Evolutionary conservation across 1,139 yeast genomes (phyloP).

Genomic region (Spathaspora sp.): DNA sequence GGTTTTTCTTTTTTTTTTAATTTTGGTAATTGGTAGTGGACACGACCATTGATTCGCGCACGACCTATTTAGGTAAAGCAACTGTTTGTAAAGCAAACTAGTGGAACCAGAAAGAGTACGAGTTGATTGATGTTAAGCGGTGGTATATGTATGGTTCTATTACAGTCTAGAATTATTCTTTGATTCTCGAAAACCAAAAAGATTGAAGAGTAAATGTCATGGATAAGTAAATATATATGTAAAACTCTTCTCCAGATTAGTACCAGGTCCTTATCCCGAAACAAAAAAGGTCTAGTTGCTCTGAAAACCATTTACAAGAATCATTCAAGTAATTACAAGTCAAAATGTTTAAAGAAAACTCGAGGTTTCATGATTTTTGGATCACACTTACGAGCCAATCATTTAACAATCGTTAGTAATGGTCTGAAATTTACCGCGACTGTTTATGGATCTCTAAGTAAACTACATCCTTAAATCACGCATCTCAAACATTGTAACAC

Average conservation of each 20-base stretch:
- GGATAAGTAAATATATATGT: neutral
- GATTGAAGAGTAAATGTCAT: neutral
- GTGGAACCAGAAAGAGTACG: neutral
- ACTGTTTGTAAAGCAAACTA: neutral
- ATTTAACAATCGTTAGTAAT: slow-evolving; percentile 2
- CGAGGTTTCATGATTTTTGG: neutral
- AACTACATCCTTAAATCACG: slow-evolving; percentile 2
- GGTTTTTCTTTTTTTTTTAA: neutral
- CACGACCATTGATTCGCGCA: neutral
- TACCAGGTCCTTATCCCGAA: too few relatives aligned
- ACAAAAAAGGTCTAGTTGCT: too few relatives aligned
- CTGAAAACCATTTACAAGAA: too few relatives aligned
- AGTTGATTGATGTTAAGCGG: too few relatives aligned
- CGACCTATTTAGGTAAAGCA: neutral
- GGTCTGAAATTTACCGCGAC: slow-evolving; percentile 4
- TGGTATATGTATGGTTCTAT: too few relatives aligned
- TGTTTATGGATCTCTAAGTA: neutral
- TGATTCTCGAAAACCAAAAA: neutral
- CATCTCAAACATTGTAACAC: neutral
- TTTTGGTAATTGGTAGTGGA: neutral
- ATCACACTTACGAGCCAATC: slow-evolving; percentile 1
- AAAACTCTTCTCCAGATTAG: too few relatives aligned
- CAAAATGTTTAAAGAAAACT: neutral
- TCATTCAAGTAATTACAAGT: too few relatives aligned
- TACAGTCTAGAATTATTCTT: too few relatives aligned